Evolutionary conservation across 2,329 filamentous ascomycete species (phyloP).

Genomic region (Emmonsia crescens): DNA sequence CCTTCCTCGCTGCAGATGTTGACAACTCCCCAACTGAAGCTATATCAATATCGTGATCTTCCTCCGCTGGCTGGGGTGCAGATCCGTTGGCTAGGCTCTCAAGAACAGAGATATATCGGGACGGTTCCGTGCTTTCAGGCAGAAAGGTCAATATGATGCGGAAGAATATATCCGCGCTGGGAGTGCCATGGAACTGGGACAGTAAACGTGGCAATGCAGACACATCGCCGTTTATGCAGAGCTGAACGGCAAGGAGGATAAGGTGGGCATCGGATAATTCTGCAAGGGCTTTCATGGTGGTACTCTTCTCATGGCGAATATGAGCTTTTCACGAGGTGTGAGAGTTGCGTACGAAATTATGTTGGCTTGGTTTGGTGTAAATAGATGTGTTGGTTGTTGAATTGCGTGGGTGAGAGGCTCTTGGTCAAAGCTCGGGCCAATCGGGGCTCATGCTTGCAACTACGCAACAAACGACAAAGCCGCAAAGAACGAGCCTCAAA

Average conservation of each 20-base stretch:
- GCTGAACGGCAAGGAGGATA: slow-evolving; percentile 47
- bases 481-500: neutral
- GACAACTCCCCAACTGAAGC: slow-evolving; percentile 39
- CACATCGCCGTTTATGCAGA: slow-evolving; percentile 46
- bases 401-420: neutral
- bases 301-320: slow-evolving; percentile 7
- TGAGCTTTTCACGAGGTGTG: neutral
- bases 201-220: slow-evolving; percentile 42
- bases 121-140: slow-evolving; percentile 47
- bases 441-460: slow-evolving; percentile 1
- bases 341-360: neutral
- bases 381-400: neutral
- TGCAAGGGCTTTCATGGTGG: slow-evolving; percentile 27
- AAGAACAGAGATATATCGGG: slow-evolving; percentile 38
- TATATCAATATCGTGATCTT: slow-evolving; percentile 30
- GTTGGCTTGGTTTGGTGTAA: neutral
- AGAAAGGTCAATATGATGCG: slow-evolving; percentile 52
- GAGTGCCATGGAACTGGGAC: slow-evolving; percentile 35
- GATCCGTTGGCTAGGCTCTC: slow-evolving; percentile 35
- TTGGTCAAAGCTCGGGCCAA: slow-evolving; percentile 10
- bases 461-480: neutral
- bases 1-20: slow-evolving; percentile 40
- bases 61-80: neutral
- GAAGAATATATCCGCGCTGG: slow-evolving; percentile 44
- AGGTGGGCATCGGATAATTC: slow-evolving; percentile 45